Evolutionary conservation across 2,329 filamentous ascomycete species (phyloP).

Genomic region (Ramichloridium luteum): DNA sequence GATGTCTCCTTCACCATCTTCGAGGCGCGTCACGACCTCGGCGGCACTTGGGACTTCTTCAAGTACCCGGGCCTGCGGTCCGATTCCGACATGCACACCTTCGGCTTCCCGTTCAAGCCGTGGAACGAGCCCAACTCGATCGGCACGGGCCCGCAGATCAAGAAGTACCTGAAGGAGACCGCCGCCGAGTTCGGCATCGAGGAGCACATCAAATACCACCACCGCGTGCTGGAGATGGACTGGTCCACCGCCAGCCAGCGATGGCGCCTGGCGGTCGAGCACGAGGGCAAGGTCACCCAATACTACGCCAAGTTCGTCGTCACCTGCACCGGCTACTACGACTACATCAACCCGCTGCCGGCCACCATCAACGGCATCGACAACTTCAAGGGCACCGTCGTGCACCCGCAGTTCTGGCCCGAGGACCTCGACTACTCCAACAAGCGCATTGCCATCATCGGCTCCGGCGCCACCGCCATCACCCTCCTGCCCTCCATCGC

Average conservation of each 20-base stretch:
- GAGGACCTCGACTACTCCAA: slow-evolving; percentile 49
- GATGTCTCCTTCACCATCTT: slow-evolving; percentile 49
- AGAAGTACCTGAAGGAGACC: slow-evolving; percentile 31
- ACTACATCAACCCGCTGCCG: slow-evolving; percentile 52
- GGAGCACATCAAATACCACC: slow-evolving; percentile 31
- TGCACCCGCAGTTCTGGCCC: slow-evolving; percentile 68
- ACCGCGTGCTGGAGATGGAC: slow-evolving; percentile 28
- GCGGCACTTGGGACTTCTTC: slow-evolving; percentile 69
- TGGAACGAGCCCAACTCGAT: slow-evolving; percentile 43
- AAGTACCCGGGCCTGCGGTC: slow-evolving; percentile 53
- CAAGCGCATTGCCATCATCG: slow-evolving; percentile 60
- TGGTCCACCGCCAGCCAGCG: slow-evolving; percentile 37
- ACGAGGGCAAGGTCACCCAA: slow-evolving; percentile 21
- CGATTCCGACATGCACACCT: slow-evolving; percentile 36
- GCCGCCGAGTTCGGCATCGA: slow-evolving; percentile 32
- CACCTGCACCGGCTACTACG: slow-evolving; percentile 58
- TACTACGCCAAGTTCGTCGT: slow-evolving; percentile 38
- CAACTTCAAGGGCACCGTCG: slow-evolving; percentile 47
- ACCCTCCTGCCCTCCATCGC: slow-evolving; percentile 61
- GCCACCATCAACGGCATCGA: slow-evolving; percentile 53
- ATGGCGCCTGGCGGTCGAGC: slow-evolving; percentile 30
- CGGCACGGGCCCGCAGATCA: slow-evolving; percentile 31
- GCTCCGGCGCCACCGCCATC: slow-evolving; percentile 64
- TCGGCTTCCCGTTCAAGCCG: slow-evolving; percentile 54
- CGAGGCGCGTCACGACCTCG: slow-evolving; percentile 54